Percentiles rank a stretch among this genome's conserved stretches.
Evolutionary conservation across 306 rosid species (phyloP).

Genomic region (Medicago arabica): DNA sequence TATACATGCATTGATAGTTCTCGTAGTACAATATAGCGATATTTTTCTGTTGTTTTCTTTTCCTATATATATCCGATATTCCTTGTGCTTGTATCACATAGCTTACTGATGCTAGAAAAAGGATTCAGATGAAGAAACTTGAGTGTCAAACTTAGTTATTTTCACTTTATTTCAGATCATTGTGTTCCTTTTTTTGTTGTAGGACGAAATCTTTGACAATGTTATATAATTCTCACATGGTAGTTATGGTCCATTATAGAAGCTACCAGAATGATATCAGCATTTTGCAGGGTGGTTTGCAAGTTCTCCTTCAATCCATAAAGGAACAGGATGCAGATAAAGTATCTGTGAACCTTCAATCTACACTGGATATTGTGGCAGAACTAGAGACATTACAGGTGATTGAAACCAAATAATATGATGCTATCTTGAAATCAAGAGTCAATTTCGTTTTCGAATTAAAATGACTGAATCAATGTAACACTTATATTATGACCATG

Average conservation of each 20-base stretch:
- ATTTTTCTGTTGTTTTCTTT: conserved; percentile 10
- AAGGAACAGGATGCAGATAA: conserved; percentile 84
- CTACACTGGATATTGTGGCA: conserved; percentile 82
- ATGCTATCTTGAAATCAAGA: conserved; percentile 16
- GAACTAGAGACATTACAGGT: conserved; percentile 91
- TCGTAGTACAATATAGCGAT: neutral
- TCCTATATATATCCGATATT: conserved; percentile 8
- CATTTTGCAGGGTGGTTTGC: conserved; percentile 75
- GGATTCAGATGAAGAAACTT: conserved; percentile 12
- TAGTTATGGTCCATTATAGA: conserved; percentile 40
- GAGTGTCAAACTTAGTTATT: conserved; percentile 19
- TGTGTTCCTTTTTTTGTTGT: neutral
- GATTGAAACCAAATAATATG: conserved; percentile 22
- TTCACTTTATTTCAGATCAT: conserved; percentile 24
- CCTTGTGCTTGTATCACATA: neutral
- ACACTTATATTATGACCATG: conserved; percentile 19
- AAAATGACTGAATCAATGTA: conserved; percentile 25
- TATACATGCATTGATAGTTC: conserved; percentile 34
- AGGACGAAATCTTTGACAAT: neutral
- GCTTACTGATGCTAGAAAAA: conserved; percentile 18
- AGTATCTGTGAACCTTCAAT: conserved; percentile 78
- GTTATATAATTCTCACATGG: conserved; percentile 24
- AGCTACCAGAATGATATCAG: conserved; percentile 35
- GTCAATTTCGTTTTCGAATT: conserved; percentile 22
- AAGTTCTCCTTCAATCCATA: conserved; percentile 71